Conservation (phyloP, 345 rosid species). For the Punica granatum region DNA sequence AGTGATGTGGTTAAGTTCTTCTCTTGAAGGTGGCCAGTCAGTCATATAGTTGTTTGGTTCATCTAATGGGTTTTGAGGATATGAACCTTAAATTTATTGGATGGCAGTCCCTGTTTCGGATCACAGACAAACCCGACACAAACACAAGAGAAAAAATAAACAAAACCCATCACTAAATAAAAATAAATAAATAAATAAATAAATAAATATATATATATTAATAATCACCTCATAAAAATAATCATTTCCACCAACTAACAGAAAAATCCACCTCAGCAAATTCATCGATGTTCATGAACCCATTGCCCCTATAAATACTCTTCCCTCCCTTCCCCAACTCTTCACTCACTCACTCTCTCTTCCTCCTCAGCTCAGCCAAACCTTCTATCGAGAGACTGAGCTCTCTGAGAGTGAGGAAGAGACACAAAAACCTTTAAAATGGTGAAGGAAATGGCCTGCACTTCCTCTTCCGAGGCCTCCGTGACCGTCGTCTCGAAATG, state of each 20-base stretch:
- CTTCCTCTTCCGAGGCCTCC: neutral
- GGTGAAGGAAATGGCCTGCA: neutral
- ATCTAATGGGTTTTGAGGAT: too few species aligned
- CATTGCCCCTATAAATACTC: conserved; percentile 35
- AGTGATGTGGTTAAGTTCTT: too few species aligned
- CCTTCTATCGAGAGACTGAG: neutral
- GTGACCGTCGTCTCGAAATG: conserved; percentile 36
- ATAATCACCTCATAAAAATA: neutral
- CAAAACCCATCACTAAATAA: neutral
- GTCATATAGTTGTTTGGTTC: too few species aligned
- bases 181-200: neutral
- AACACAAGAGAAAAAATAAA: neutral
- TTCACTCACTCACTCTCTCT: conserved; percentile 15
- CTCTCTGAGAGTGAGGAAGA: neutral
- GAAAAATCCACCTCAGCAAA: conserved; percentile 15
- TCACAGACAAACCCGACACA: neutral
- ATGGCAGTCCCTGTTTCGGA: neutral
- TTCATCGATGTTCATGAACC: conserved; percentile 44
- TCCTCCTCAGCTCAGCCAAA: conserved; percentile 1
- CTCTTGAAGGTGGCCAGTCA: too few species aligned
- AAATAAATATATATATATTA: neutral
- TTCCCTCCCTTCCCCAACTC: neutral
- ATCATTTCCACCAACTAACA: neutral
- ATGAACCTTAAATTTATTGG: neutral
- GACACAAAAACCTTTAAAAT: neutral